Base-by-base conservation (phyloP, 1,139 yeast species). In the Saccharomyces hybrid region DNA sequence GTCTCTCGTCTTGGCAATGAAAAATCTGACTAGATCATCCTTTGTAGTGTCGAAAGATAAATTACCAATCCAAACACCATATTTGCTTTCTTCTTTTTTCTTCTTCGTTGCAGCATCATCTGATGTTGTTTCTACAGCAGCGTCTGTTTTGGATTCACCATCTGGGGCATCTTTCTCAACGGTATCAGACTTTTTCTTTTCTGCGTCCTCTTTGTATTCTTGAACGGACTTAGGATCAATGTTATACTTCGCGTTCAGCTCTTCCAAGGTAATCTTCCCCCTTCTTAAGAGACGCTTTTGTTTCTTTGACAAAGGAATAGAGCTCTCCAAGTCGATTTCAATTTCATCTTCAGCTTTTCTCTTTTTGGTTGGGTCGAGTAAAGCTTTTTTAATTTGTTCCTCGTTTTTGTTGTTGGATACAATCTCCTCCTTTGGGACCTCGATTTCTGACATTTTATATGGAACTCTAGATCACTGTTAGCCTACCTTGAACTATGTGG, bases 31-130 rank as follows among this genome's bases (percentile, higher is more conserved):
- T 26, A 93, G 67, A 58, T 90, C 96, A 46, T 87, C 95, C 62
- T 80, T 83, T 1, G 84, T 78, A 5, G 97, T 90, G 54, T 88
- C 95, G 64, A 86, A 95, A 0, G 96, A 79, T 61, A 95, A 72
- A 68, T 93, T 95, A 50, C 99, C 99, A 49, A 93, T 80, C 99
- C 99, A 93, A 27, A 90, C 95, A 49, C 95, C 96, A 64, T 74
- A 82, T 54, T 78, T 80, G 76, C 77, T 62, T 68, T 73, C 52
- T 65, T 63, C 56, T 59, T 65, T 56, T 65, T 66, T 46, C 28
- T 55, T 57, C 49, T 57, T 59, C 50, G 59, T 59, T 25, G 56
- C 61, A 49, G 57, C 59, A 48, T 56, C 50, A 42, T 48, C 51
- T 23, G 44, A 34, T 14, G 47, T 54, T 5, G 53, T 55, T 49